Conservation (phyloP, 257 asterid species). For the Plantago ovata region DNA sequence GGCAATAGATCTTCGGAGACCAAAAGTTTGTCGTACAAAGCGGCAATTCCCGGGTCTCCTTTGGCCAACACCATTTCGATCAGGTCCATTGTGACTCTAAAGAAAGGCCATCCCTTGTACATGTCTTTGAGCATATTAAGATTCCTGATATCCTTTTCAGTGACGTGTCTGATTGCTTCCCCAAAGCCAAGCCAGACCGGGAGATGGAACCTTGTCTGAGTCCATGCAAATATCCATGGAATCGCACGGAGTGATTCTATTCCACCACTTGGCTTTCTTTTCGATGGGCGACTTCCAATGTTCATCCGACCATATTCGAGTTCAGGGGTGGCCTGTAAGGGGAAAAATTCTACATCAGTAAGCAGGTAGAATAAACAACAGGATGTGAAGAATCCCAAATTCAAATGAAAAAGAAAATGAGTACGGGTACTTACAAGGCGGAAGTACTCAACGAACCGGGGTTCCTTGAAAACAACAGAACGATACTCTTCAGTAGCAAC, state of each 20-base stretch:
- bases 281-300: conserved; percentile 92
- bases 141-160: conserved; percentile 56
- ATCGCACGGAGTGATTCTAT: conserved; percentile 91
- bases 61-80: conserved; percentile 91
- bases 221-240: conserved; percentile 99
- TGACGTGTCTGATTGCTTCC: conserved; percentile 55
- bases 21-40: conserved; percentile 75
- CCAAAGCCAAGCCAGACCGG: conserved; percentile 98
- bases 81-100: conserved; percentile 88
- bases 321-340: conserved; percentile 83
- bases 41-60: conserved; percentile 86
- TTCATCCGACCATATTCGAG: conserved; percentile 93
- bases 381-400: too few relatives aligned
- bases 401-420: too few relatives aligned
- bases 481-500: conserved; percentile 82
- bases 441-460: conserved; percentile 91
- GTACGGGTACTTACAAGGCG: conserved; percentile 62
- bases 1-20: conserved; percentile 65
- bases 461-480: conserved; percentile 79
- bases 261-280: conserved; percentile 91
- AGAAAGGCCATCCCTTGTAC: conserved; percentile 95
- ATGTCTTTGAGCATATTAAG: conserved; percentile 76
- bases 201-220: conserved; percentile 91
- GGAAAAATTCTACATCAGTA: background rate
- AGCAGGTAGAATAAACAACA: too few relatives aligned